Conservation (phyloP, 2,329 filamentous ascomycete genomes). For the Parastagonospora nodorum region DNA sequence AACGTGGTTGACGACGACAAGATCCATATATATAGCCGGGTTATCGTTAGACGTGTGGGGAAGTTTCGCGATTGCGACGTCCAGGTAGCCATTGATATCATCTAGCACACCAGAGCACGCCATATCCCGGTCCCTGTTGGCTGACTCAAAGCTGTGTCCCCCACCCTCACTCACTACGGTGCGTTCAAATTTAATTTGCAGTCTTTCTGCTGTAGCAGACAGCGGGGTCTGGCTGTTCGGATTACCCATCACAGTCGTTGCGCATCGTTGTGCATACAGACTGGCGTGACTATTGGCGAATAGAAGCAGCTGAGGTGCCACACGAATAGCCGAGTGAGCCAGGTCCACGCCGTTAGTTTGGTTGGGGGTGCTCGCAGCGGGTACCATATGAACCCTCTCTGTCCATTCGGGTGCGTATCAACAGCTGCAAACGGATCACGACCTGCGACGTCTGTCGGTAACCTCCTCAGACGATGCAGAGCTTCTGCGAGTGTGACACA, state of each 20-base stretch:
- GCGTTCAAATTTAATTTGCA: constrained; percentile 17
- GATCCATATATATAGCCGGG: constrained; percentile 25
- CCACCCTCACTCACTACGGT: constrained; percentile 27
- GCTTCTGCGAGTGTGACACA: constrained; percentile 24
- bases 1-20: constrained; percentile 31
- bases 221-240: constrained; percentile 8
- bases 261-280: constrained; percentile 26
- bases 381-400: constrained; percentile 14
- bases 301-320: constrained; percentile 16
- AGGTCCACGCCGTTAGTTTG: constrained; percentile 30
- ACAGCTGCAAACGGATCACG: constrained; percentile 16
- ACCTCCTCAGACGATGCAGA: constrained; percentile 23
- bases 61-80: constrained; percentile 36
- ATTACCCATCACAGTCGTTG: constrained; percentile 27
- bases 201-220: constrained; percentile 17
- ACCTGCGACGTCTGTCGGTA: constrained; percentile 14
- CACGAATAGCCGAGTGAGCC: constrained; percentile 19
- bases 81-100: constrained; percentile 33
- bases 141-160: constrained; percentile 25
- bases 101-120: constrained; percentile 47
- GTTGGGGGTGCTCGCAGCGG: constrained; percentile 21
- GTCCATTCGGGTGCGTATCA: constrained; percentile 29
- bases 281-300: constrained; percentile 22
- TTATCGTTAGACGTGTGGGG: constrained; percentile 30
- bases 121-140: constrained; percentile 32